phyloP scores from a whole-genome alignment of 768 basidiomycete species.

The Boletus coccyginus region DNA sequence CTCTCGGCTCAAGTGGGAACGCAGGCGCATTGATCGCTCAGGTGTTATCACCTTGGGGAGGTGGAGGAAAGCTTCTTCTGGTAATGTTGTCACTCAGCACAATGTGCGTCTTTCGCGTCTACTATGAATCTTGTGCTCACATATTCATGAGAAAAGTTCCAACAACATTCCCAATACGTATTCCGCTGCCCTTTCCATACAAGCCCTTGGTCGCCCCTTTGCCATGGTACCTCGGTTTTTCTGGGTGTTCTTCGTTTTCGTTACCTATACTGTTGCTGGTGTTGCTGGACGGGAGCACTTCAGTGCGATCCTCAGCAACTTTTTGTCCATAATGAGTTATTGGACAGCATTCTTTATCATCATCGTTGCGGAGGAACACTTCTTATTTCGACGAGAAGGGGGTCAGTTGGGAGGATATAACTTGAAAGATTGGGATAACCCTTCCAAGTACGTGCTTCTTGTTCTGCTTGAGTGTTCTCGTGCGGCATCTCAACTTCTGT shows the following conservation, averaged over 20 bases:
- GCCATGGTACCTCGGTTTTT: constrained; percentile 44
- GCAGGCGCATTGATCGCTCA: constrained; percentile 44
- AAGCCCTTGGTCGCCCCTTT: constrained; percentile 43
- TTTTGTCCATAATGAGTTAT: constrained; percentile 43
- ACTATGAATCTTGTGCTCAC: neutral
- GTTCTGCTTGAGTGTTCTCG: neutral
- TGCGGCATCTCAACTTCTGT: too few relatives aligned
- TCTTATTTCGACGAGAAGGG: constrained; percentile 39
- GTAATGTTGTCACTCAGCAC: constrained; percentile 42
- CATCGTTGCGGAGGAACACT: constrained; percentile 45
- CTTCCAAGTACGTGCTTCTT: constrained; percentile 30
- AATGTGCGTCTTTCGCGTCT: constrained; percentile 30
- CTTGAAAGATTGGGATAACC: constrained; percentile 45
- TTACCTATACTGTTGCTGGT: constrained; percentile 39
- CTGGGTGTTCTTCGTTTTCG: constrained; percentile 42
- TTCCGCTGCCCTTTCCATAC: constrained; percentile 46
- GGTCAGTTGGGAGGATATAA: constrained; percentile 51
- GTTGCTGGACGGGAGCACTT: constrained; percentile 46
- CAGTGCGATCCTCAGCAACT: constrained; percentile 40
- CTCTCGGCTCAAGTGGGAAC: constrained; percentile 37
- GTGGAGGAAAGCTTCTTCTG: constrained; percentile 40
- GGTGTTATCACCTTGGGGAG: constrained; percentile 44
- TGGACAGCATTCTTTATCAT: constrained; percentile 48
- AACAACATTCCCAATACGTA: constrained; percentile 46
- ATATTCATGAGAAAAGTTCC: constrained; percentile 18